A percentile compares a stretch with the other conserved stretches of the same genome.
phyloP scores from a whole-genome alignment of 164 flowering plant species.

The Berberis thunbergii region DNA sequence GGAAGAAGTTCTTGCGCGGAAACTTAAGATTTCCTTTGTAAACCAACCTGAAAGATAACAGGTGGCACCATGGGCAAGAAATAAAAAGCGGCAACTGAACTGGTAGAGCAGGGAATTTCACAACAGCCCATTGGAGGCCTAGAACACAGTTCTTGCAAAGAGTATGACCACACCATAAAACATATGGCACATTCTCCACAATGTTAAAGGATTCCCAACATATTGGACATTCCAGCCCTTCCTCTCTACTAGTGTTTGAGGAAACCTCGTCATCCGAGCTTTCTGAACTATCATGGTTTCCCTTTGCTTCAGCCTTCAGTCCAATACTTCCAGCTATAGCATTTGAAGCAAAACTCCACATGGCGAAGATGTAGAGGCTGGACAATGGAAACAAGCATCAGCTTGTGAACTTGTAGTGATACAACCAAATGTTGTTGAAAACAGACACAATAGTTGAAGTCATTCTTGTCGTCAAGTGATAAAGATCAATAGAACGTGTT shows the following conservation, averaged over 20 bases:
- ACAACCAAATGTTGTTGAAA: not conserved
- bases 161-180: slow-evolving; percentile 96
- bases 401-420: not conserved
- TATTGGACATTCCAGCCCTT: slow-evolving; percentile 87
- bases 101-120: slow-evolving; percentile 70
- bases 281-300: slow-evolving; percentile 27
- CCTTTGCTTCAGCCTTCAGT: slow-evolving; percentile 24
- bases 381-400: slow-evolving; percentile 9
- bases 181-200: slow-evolving; percentile 95
- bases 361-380: slow-evolving; percentile 14
- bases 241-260: slow-evolving; percentile 48
- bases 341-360: slow-evolving; percentile 79
- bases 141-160: slow-evolving; percentile 85
- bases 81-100: slow-evolving; percentile 85
- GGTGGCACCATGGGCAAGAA: slow-evolving; percentile 93
- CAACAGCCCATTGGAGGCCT: slow-evolving; percentile 79
- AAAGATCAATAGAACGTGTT: too few species aligned
- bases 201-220: slow-evolving; percentile 96
- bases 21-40: slow-evolving; percentile 67
- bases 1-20: slow-evolving; percentile 86
- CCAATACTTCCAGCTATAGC: slow-evolving; percentile 46
- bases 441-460: too few species aligned
- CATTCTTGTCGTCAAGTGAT: too few species aligned
- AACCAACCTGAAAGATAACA: slow-evolving; percentile 63
- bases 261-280: slow-evolving; percentile 79